Conservation (phyloP, 2,329 filamentous ascomycete genomes). For the Leptographium radiaticola region DNA sequence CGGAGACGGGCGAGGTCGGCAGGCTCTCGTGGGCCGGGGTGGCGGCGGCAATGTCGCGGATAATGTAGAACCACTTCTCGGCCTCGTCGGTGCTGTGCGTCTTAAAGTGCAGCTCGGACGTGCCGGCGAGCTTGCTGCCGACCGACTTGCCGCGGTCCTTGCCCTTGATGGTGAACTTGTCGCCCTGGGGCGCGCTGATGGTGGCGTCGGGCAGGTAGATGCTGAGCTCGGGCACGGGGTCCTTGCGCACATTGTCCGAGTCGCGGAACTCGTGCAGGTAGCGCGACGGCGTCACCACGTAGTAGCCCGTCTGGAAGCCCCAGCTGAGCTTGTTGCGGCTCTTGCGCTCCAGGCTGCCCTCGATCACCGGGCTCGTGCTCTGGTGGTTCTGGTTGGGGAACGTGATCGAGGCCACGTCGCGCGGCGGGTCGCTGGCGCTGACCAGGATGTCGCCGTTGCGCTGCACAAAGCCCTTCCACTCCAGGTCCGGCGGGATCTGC, state of each 20-base stretch:
- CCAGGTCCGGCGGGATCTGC: slow-evolving; percentile 69
- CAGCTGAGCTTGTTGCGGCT: slow-evolving; percentile 70
- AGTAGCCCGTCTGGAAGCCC: slow-evolving; percentile 71
- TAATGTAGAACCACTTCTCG: slow-evolving; percentile 70
- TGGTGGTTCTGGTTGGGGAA: slow-evolving; percentile 85
- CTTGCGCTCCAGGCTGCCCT: slow-evolving; percentile 82
- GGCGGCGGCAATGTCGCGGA: slow-evolving; percentile 42
- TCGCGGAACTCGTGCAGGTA: slow-evolving; percentile 96
- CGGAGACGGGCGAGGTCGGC: slow-evolving; percentile 16
- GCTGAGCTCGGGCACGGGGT: slow-evolving; percentile 73
- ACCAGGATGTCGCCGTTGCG: slow-evolving; percentile 63
- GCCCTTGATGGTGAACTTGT: slow-evolving; percentile 90
- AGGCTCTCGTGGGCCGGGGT: slow-evolving; percentile 15
- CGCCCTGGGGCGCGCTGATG: slow-evolving; percentile 56
- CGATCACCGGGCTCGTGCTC: slow-evolving; percentile 69
- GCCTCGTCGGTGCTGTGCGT: slow-evolving; percentile 71
- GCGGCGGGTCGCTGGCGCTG: slow-evolving; percentile 61
- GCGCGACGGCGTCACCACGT: slow-evolving; percentile 76
- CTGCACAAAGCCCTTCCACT: slow-evolving; percentile 76
- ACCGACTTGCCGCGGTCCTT: slow-evolving; percentile 79
- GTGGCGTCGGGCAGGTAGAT: slow-evolving; percentile 86
- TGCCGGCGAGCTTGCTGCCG: slow-evolving; percentile 67
- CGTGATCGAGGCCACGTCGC: slow-evolving; percentile 57
- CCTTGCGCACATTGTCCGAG: slow-evolving; percentile 56
- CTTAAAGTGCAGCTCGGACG: slow-evolving; percentile 75